Percentiles rank a stretch among this genome's conserved stretches.
phyloP scores from a whole-genome alignment of 2,329 filamentous ascomycete species.

The Fusarium lyarnte region DNA sequence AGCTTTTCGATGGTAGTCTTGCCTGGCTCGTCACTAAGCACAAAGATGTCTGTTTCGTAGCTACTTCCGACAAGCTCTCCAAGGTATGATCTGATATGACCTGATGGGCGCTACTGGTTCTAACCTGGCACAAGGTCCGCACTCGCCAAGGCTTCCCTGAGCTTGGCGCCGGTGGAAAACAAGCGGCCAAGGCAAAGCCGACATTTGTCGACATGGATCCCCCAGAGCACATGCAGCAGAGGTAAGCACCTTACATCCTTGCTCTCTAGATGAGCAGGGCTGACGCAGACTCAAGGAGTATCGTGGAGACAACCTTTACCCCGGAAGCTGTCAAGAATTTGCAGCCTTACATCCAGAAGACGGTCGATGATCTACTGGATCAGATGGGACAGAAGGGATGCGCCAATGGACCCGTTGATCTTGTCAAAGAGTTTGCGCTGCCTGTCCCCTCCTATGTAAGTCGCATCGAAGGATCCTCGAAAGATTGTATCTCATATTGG shows the following conservation, averaged over 20 bases:
- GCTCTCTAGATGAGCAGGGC: fast-evolving
- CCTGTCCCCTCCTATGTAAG: conserved; percentile 58
- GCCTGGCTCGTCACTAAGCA: conserved; percentile 61
- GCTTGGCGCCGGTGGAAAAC: conserved; percentile 56
- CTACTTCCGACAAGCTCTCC: conserved; percentile 57
- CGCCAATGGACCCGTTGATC: conserved; percentile 51
- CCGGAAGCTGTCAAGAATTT: conserved; percentile 50
- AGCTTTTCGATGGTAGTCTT: conserved; percentile 57
- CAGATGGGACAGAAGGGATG: conserved; percentile 50
- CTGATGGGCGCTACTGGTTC: fast-evolving
- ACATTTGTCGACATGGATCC: conserved; percentile 63
- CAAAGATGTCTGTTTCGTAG: conserved; percentile 56
- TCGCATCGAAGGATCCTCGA: neutral
- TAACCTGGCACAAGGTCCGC: conserved; percentile 45
- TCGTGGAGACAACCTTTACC: conserved; percentile 57
- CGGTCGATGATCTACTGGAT: conserved; percentile 55
- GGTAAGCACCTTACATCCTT: conserved; percentile 38
- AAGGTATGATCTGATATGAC: conserved; percentile 47
- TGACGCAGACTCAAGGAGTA: conserved; percentile 45
- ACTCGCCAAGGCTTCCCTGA: conserved; percentile 58
- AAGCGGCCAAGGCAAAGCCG: conserved; percentile 58
- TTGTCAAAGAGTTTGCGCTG: conserved; percentile 58
- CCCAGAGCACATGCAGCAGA: conserved; percentile 57
- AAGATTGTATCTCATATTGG: fast-evolving
- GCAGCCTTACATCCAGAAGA: conserved; percentile 58